Conservation (phyloP, 345 rosid genomes). For the Citrus mangshanensis region DNA sequence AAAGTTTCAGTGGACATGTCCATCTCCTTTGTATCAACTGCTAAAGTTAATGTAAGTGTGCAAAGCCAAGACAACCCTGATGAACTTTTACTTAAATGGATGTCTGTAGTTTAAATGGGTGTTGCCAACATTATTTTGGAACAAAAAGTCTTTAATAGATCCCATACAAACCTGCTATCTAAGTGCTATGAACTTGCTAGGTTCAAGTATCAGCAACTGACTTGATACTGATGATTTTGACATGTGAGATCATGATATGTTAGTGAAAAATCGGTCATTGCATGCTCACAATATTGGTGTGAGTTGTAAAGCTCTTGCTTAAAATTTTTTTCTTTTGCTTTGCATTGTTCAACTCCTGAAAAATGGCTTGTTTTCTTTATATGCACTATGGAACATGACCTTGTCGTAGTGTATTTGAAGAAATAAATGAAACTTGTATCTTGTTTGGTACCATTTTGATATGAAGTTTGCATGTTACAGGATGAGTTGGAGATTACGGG, state of each 20-base stretch:
- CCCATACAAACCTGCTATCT: neutral
- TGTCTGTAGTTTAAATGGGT: neutral
- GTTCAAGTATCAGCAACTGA: neutral
- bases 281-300: neutral
- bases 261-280: neutral
- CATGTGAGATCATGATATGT: neutral
- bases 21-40: conserved; percentile 64
- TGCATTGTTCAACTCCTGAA: neutral
- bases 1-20: conserved; percentile 88
- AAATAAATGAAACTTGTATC: neutral
- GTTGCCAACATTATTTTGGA: neutral
- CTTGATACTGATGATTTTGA: neutral
- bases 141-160: neutral
- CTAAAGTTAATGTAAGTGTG: conserved; percentile 53
- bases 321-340: no score
- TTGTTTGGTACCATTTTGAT: conserved; percentile 4
- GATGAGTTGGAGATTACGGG: conserved; percentile 80
- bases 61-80: neutral
- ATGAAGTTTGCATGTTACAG: conserved; percentile 32
- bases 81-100: neutral
- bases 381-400: neutral
- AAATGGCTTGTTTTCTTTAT: neutral
- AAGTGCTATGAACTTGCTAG: neutral
- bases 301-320: neutral
- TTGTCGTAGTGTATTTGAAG: neutral